These are phyloP conservation scores for Ceratobasidium sp. DNA, from an alignment of 1,284 basidiomycete species.

Conservation along the genomic window DNA sequence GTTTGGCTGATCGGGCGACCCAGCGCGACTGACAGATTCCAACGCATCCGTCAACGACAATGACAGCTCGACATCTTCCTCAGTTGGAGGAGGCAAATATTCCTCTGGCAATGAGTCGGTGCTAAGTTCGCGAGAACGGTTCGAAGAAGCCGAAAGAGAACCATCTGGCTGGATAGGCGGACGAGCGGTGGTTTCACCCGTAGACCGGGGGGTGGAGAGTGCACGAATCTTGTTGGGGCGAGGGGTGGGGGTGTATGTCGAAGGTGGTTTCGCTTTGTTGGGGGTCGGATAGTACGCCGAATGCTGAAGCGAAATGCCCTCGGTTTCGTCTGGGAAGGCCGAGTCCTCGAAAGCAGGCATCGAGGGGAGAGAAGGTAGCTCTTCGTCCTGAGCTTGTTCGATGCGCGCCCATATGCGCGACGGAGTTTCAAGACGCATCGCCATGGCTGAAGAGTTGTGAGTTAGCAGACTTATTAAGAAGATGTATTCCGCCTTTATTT, in stretches of 20 bases:
- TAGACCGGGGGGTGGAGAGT: constrained; percentile 27
- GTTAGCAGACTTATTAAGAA: constrained; percentile 4
- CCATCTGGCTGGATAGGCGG: constrained; percentile 28
- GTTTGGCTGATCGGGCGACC: constrained; percentile 16
- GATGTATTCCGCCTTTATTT: too few species aligned
- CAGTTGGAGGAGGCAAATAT: constrained; percentile 33
- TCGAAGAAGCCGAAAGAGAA: constrained; percentile 17
- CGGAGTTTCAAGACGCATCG: constrained; percentile 43
- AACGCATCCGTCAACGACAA: constrained; percentile 37
- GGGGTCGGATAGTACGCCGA: constrained; percentile 42
- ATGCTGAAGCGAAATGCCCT: constrained; percentile 31
- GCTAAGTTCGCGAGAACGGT: constrained; percentile 28
- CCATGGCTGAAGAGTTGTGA: constrained; percentile 12
- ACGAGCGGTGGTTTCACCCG: constrained; percentile 34
- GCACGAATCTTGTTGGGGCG: constrained; percentile 39
- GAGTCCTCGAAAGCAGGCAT: constrained; percentile 42
- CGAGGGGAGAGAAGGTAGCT: constrained; percentile 37
- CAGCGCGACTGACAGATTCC: constrained; percentile 36
- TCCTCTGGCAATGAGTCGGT: constrained; percentile 23
- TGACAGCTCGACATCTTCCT: constrained; percentile 34
- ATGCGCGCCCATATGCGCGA: constrained; percentile 44
- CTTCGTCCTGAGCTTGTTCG: constrained; percentile 43
- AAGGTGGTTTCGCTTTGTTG: constrained; percentile 34
- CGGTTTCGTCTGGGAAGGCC: constrained; percentile 40
- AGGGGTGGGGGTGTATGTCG: constrained; percentile 38